Conservation (phyloP, 805 yeast species). For the Saccharomycopsis fermentans region DNA sequence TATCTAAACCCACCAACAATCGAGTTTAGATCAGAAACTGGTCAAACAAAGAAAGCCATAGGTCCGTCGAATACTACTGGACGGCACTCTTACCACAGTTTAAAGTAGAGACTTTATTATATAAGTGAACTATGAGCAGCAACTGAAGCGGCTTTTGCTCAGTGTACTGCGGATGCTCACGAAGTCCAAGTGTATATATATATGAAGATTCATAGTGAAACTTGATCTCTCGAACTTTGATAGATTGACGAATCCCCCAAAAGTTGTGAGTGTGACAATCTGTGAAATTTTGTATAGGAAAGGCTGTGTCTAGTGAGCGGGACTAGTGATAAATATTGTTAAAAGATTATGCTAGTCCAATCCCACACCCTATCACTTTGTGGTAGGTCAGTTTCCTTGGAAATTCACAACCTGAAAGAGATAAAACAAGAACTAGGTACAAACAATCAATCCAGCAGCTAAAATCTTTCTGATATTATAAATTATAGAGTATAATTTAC, state of each 20-base stretch:
- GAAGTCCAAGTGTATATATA: neutral
- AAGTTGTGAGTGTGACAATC: too few species aligned
- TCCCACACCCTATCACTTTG: neutral
- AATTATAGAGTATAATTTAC: too few species aligned
- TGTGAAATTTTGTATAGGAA: too few species aligned
- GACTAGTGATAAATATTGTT: neutral
- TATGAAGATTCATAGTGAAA: neutral
- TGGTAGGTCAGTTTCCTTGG: neutral
- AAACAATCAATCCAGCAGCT: too few species aligned
- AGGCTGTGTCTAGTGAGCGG: neutral
- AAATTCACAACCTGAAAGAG: neutral
- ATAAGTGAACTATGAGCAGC: neutral
- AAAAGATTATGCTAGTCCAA: neutral
- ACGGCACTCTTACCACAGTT: neutral
- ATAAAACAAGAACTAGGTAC: neutral
- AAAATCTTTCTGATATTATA: too few species aligned
- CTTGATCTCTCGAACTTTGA: too few species aligned
- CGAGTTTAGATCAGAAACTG: neutral
- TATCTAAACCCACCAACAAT: neutral
- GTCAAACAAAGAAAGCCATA: neutral
- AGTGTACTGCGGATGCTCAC: neutral
- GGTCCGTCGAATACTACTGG: neutral
- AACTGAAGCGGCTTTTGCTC: neutral
- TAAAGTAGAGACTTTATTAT: neutral
- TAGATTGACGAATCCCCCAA: too few species aligned